A percentile compares a stretch with the other conserved stretches of the same genome.
Evolutionary conservation across 164 flowering plant species (phyloP).

Genomic region (Nymphaea colorata): DNA sequence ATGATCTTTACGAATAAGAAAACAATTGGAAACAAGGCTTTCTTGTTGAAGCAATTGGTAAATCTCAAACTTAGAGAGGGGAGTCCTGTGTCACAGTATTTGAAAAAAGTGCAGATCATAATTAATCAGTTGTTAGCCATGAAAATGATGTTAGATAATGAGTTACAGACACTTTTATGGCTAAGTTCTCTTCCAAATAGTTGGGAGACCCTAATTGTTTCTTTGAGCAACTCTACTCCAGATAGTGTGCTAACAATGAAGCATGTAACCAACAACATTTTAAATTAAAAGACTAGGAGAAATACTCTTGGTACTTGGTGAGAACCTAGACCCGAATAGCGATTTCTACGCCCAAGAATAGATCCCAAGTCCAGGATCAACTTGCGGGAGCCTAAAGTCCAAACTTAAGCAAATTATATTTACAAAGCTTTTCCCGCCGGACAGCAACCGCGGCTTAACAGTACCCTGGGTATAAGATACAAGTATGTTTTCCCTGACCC

Average conservation of each 20-base stretch:
- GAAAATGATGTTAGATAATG: background rate
- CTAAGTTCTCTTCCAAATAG: background rate
- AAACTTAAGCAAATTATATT: too few relatives aligned
- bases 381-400: too few relatives aligned
- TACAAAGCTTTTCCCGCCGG: too few relatives aligned
- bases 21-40: background rate
- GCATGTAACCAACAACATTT: background rate
- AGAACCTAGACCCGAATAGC: too few relatives aligned
- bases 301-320: background rate
- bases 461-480: too few relatives aligned
- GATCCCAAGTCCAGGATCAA: too few relatives aligned
- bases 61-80: background rate
- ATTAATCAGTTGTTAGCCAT: background rate
- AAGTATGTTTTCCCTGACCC: too few relatives aligned
- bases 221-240: background rate
- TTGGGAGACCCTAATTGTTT: background rate
- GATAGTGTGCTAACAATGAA: background rate
- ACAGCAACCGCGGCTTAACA: too few relatives aligned
- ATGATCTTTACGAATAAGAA: background rate
- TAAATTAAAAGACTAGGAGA: background rate
- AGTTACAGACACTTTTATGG: background rate
- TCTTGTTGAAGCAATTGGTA: background rate
- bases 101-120: background rate
- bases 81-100: background rate
- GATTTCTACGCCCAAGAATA: too few relatives aligned